A percentile compares a stretch with the other conserved stretches of the same genome.
phyloP scores from a whole-genome alignment of 2,329 filamentous ascomycete genomes.

The Thelonectria olida region DNA sequence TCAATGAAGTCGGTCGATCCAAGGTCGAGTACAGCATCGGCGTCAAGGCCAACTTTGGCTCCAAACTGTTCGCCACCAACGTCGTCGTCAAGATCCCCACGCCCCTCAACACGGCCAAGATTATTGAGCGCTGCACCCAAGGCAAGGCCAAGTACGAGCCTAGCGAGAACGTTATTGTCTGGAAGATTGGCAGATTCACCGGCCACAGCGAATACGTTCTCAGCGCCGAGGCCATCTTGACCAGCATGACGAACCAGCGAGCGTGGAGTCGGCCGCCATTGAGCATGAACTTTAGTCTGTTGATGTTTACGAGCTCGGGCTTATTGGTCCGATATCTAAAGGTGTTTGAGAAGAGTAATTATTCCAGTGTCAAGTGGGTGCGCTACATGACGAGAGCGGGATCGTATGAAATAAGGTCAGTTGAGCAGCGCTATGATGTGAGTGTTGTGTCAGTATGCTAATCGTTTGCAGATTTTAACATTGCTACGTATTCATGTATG shows the following conservation, averaged over 20 bases:
- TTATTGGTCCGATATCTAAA: slow-evolving; percentile 94
- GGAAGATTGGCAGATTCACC: slow-evolving; percentile 98
- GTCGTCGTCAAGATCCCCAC: slow-evolving; percentile 95
- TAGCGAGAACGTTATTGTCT: slow-evolving; percentile 96
- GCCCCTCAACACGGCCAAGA: slow-evolving; percentile 93
- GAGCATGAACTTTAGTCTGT: slow-evolving; percentile 88
- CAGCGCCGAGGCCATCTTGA: slow-evolving; percentile 90
- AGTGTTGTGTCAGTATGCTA: slow-evolving; percentile 21
- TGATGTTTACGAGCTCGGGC: slow-evolving; percentile 98
- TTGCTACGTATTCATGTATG: slow-evolving; percentile 7
- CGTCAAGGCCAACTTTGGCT: slow-evolving; percentile 95
- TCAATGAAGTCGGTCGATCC: slow-evolving; percentile 95
- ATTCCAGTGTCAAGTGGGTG: slow-evolving; percentile 99
- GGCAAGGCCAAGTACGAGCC: slow-evolving; percentile 99
- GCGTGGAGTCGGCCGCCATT: slow-evolving; percentile 95
- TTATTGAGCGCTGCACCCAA: slow-evolving; percentile 91
- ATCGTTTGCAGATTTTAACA: slow-evolving; percentile 46
- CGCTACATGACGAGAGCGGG: slow-evolving; percentile 98
- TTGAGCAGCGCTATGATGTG: not conserved
- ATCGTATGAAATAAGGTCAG: slow-evolving; percentile 93
- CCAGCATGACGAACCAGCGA: slow-evolving; percentile 97
- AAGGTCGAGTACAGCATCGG: slow-evolving; percentile 99
- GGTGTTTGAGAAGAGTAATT: slow-evolving; percentile 99
- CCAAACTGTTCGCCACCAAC: slow-evolving; percentile 96
- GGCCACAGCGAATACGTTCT: slow-evolving; percentile 97